These are phyloP conservation scores for Globisporangium perplexum DNA, from an alignment of 352 stramenopile genomes.

Conservation along the genomic window DNA sequence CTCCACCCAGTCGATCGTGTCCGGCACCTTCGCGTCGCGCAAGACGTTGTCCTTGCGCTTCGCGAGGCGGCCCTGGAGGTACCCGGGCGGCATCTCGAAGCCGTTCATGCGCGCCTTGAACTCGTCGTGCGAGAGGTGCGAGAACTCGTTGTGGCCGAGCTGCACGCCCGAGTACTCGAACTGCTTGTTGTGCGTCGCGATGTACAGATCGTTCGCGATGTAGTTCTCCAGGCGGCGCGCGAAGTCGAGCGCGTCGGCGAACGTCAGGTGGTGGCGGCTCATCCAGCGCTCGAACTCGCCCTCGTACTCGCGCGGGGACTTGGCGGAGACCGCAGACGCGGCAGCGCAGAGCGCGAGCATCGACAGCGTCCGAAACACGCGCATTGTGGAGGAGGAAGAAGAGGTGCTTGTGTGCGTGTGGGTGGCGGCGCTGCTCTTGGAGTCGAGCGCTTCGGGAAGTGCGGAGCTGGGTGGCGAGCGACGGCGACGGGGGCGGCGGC, in stretches of 20 bases:
- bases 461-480: no score
- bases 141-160: conserved; percentile 28
- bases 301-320: conserved; percentile 70
- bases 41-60: conserved; percentile 10
- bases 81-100: conserved; percentile 13
- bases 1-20: conserved; percentile 91
- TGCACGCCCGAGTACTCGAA: conserved; percentile 68
- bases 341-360: conserved; percentile 24
- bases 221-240: conserved; percentile 67
- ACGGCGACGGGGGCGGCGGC: no score
- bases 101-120: conserved; percentile 16
- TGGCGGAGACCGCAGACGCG: conserved; percentile 20
- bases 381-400: conserved; percentile 9
- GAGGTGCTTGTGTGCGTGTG: no score
- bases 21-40: conserved; percentile 39
- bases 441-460: no score
- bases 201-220: conserved; percentile 86
- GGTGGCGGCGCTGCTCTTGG: no score
- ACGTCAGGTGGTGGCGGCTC: conserved; percentile 34
- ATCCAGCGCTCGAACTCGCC: conserved; percentile 69
- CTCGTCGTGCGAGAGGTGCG: conserved; percentile 24
- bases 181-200: conserved; percentile 79
- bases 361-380: conserved; percentile 17
- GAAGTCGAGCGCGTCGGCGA: conserved; percentile 66
- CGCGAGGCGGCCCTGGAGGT: conserved; percentile 12